Percentiles rank a stretch among this genome's conserved stretches.
These are phyloP conservation scores for Pythium sukuiense DNA, from an alignment of 352 stramenopile genomes.

Conservation along the genomic window DNA sequence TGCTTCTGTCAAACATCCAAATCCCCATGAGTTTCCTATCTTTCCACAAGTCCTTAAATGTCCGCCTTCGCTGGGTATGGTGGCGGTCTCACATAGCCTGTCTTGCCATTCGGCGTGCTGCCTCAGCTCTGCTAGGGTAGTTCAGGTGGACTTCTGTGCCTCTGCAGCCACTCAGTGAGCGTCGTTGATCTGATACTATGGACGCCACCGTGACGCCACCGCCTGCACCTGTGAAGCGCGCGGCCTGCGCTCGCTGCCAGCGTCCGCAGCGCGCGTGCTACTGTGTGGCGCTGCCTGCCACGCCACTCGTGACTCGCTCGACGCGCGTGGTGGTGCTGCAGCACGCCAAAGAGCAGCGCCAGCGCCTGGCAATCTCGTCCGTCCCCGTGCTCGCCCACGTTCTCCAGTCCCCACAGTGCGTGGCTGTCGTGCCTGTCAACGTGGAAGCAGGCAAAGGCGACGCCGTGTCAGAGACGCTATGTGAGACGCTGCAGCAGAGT, in stretches of 20 bases:
- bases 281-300: constrained; percentile 41
- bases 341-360: constrained; percentile 54
- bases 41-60: too few relatives aligned
- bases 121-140: too few relatives aligned
- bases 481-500: not conserved
- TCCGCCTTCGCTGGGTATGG: too few relatives aligned
- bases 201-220: not conserved
- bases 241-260: constrained; percentile 41
- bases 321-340: constrained; percentile 67
- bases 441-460: constrained; percentile 36
- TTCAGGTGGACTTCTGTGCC: not conserved
- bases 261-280: constrained; percentile 60
- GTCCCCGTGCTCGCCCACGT: constrained; percentile 63
- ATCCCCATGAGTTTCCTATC: not conserved
- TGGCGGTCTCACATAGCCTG: not conserved
- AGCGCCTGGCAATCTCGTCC: constrained; percentile 61
- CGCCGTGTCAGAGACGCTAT: constrained; percentile 39
- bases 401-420: constrained; percentile 24
- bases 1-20: constrained; percentile 29
- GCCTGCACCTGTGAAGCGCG: constrained; percentile 21
- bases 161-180: not conserved
- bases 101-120: not conserved
- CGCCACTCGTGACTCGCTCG: constrained; percentile 22
- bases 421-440: constrained; percentile 41
- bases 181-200: not conserved